Evolutionary conservation across 768 basidiomycete species (phyloP).

Genomic region (Psilocybe subaeruginosa): DNA sequence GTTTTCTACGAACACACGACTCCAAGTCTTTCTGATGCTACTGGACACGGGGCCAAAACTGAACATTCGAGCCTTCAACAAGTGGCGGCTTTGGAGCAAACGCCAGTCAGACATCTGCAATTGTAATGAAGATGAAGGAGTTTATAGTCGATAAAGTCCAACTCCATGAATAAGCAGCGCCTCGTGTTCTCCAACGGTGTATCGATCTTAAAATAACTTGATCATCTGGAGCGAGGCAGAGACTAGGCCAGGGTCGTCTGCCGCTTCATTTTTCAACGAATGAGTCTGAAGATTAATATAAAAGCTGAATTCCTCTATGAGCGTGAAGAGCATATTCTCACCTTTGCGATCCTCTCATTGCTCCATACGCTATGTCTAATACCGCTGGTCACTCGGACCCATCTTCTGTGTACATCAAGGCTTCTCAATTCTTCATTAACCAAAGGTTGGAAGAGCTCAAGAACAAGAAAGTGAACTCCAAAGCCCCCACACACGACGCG

Average conservation of each 20-base stretch:
- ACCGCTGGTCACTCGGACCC: slow-evolving; percentile 2
- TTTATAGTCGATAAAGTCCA: background rate
- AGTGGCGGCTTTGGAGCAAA: background rate
- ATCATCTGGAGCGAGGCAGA: background rate
- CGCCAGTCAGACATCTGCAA: background rate
- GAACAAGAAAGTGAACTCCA: slow-evolving; percentile 3
- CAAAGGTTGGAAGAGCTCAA: slow-evolving; percentile 12
- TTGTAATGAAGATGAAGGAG: background rate
- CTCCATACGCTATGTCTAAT: background rate
- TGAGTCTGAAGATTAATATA: too few species aligned
- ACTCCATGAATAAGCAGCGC: background rate
- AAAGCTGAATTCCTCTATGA: too few species aligned
- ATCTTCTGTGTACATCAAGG: slow-evolving; percentile 13
- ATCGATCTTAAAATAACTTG: background rate
- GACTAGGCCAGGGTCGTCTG: too few species aligned
- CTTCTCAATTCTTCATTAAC: slow-evolving; percentile 13
- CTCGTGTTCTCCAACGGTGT: background rate
- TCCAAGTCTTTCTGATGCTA: background rate
- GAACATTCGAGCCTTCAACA: background rate
- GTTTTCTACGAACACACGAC: background rate
- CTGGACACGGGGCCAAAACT: background rate
- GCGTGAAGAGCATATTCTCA: too few species aligned
- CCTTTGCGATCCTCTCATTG: background rate
- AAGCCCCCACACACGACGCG: background rate
- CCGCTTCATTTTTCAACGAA: too few species aligned